Evolutionary conservation across 2,329 filamentous ascomycete genomes (phyloP).

Genomic region (Uncinocarpus reesii): DNA sequence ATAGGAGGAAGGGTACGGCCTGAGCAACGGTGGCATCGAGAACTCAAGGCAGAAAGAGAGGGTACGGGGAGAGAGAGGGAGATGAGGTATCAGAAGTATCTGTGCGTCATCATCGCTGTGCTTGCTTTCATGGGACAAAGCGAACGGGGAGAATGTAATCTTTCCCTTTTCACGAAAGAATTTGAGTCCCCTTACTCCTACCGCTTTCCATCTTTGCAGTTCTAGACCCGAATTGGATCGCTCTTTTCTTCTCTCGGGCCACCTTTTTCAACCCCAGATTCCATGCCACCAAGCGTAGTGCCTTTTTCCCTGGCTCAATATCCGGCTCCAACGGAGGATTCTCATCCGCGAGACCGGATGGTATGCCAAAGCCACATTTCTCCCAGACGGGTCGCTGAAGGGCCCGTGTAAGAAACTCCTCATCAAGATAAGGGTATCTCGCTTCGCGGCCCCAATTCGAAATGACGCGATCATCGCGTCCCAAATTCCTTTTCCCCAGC

Average conservation of each 20-base stretch:
- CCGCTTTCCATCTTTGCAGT: slow-evolving; percentile 69
- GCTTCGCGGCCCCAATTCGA: slow-evolving; percentile 82
- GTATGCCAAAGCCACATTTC: slow-evolving; percentile 75
- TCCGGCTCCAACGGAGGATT: slow-evolving; percentile 13
- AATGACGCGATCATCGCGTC: slow-evolving; percentile 84
- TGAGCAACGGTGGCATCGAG: no score
- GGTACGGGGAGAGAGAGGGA: background rate
- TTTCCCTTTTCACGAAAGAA: slow-evolving; percentile 29
- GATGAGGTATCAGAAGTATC: slow-evolving; percentile 15
- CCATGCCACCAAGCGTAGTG: slow-evolving; percentile 66
- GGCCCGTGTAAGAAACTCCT: slow-evolving; percentile 72
- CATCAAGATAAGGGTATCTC: slow-evolving; percentile 83
- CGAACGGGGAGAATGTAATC: background rate
- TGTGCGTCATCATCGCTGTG: slow-evolving; percentile 17
- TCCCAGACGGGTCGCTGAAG: slow-evolving; percentile 63
- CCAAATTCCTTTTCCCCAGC: slow-evolving; percentile 86
- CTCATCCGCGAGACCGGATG: background rate
- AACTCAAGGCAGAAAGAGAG: no score
- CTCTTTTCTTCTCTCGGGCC: slow-evolving; percentile 83
- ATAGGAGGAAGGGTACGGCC: background rate
- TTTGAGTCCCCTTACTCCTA: slow-evolving; percentile 57
- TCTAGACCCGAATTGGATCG: slow-evolving; percentile 73
- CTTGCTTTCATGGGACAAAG: background rate
- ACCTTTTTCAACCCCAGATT: slow-evolving; percentile 61
- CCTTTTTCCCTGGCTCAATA: slow-evolving; percentile 69